Evolutionary conservation across 2,329 filamentous ascomycete species (phyloP).

Genomic region (Verticillium nonalfalfae): DNA sequence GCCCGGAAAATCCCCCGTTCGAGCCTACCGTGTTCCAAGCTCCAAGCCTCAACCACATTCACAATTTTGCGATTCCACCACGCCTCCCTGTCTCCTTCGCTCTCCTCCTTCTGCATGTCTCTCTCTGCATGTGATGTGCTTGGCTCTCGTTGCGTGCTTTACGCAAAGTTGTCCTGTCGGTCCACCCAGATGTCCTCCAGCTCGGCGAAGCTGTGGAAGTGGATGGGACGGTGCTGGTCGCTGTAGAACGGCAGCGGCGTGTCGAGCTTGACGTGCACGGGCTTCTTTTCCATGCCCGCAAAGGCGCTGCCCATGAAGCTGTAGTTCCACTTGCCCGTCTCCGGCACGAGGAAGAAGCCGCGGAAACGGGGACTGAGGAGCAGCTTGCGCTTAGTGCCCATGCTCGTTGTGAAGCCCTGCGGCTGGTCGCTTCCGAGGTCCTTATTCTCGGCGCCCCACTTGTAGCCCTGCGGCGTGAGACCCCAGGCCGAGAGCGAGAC

Average conservation of each 20-base stretch:
- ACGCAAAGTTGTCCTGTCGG: slow-evolving; percentile 87
- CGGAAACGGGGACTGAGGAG: slow-evolving; percentile 88
- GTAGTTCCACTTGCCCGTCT: slow-evolving; percentile 91
- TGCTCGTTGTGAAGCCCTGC: slow-evolving; percentile 82
- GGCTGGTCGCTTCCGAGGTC: slow-evolving; percentile 90
- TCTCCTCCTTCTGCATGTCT: not conserved
- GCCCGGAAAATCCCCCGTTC: not conserved
- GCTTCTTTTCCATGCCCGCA: slow-evolving; percentile 81
- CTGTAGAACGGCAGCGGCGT: slow-evolving; percentile 88
- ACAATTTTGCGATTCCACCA: not conserved
- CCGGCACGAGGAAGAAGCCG: slow-evolving; percentile 93
- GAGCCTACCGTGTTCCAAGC: not conserved
- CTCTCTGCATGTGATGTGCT: no score
- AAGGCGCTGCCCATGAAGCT: slow-evolving; percentile 95
- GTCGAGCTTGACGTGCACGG: slow-evolving; percentile 87
- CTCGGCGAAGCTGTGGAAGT: slow-evolving; percentile 97
- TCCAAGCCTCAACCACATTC: not conserved
- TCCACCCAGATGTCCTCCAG: slow-evolving; percentile 97
- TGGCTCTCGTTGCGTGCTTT: slow-evolving; percentile 19
- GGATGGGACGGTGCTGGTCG: slow-evolving; percentile 82
- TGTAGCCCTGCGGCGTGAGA: slow-evolving; percentile 85
- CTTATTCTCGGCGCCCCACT: slow-evolving; percentile 95
- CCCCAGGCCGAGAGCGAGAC: slow-evolving; percentile 93
- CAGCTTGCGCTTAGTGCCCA: slow-evolving; percentile 94
- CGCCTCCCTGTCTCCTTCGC: not conserved